Evolutionary conservation across 2,329 filamentous ascomycete genomes (phyloP).

Genomic region (Cyclaneusma minus): DNA sequence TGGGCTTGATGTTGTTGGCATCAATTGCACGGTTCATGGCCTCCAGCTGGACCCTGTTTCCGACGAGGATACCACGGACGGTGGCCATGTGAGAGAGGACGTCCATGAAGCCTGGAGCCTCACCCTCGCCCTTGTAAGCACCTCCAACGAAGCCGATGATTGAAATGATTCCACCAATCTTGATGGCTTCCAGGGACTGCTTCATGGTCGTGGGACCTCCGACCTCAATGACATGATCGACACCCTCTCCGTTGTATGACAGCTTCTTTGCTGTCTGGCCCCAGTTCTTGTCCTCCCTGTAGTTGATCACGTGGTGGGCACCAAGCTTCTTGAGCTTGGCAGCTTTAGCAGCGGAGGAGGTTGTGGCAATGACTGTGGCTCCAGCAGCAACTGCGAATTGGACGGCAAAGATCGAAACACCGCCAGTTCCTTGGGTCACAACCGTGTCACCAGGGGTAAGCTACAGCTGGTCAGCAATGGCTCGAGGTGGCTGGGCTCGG

Average conservation of each 20-base stretch:
- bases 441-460: slow-evolving; percentile 21
- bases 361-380: slow-evolving; percentile 26
- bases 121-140: slow-evolving; percentile 5
- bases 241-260: slow-evolving; percentile 21
- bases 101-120: slow-evolving; percentile 18
- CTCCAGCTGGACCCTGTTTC: slow-evolving; percentile 30
- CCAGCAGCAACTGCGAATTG: slow-evolving; percentile 26
- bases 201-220: slow-evolving; percentile 23
- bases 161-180: slow-evolving; percentile 24
- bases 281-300: slow-evolving; percentile 24
- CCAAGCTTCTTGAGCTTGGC: slow-evolving; percentile 22
- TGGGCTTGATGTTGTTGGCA: slow-evolving; percentile 27
- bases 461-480: no score
- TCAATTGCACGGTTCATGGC: slow-evolving; percentile 35
- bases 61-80: slow-evolving; percentile 29
- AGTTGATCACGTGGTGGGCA: slow-evolving; percentile 28
- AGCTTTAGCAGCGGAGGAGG: slow-evolving; percentile 21
- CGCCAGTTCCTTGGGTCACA: slow-evolving; percentile 26
- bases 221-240: slow-evolving; percentile 28
- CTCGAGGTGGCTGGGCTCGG: no score
- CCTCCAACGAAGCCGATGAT: slow-evolving; percentile 23
- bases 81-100: slow-evolving; percentile 21
- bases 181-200: slow-evolving; percentile 24
- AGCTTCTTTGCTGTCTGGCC: slow-evolving; percentile 21
- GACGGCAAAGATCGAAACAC: slow-evolving; percentile 22